phyloP scores from a whole-genome alignment of 805 yeast genomes.

The Starmerella scarabaei region DNA sequence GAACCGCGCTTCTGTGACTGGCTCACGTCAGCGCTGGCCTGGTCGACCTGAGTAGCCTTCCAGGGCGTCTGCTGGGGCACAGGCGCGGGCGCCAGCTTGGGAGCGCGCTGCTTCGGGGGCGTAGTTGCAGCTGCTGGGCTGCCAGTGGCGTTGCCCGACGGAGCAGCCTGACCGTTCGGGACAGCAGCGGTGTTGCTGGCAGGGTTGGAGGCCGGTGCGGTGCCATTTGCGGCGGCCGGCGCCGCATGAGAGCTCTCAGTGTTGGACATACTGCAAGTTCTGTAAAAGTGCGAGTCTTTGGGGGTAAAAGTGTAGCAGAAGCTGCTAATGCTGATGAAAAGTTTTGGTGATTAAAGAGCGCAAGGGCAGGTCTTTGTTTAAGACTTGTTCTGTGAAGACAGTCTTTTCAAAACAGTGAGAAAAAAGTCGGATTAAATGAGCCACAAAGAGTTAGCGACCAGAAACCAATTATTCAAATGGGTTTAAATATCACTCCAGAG shows the following conservation, averaged over 20 bases:
- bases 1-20: conserved; percentile 5
- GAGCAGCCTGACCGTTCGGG: neutral
- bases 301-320: too few relatives aligned
- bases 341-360: too few relatives aligned
- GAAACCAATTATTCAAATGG: too few relatives aligned
- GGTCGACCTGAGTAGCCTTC: conserved; percentile 29
- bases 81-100: conserved; percentile 49
- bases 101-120: conserved; percentile 6
- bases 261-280: neutral
- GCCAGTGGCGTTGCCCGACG: neutral
- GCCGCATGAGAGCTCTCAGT: conserved; percentile 2
- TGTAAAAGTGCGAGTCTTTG: neutral
- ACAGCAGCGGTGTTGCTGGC: neutral
- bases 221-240: conserved; percentile 2
- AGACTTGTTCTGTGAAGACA: too few relatives aligned
- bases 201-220: neutral
- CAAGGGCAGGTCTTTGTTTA: too few relatives aligned
- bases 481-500: too few relatives aligned
- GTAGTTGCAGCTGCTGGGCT: neutral
- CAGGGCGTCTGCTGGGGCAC: conserved; percentile 52
- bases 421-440: too few relatives aligned
- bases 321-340: too few relatives aligned
- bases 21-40: conserved; percentile 10
- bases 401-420: too few relatives aligned
- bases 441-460: too few relatives aligned